Evolutionary conservation across 2,329 filamentous ascomycete species (phyloP), one percentile per base, ranked within the genome.

Genomic region (Aspergillus sp.): DNA sequence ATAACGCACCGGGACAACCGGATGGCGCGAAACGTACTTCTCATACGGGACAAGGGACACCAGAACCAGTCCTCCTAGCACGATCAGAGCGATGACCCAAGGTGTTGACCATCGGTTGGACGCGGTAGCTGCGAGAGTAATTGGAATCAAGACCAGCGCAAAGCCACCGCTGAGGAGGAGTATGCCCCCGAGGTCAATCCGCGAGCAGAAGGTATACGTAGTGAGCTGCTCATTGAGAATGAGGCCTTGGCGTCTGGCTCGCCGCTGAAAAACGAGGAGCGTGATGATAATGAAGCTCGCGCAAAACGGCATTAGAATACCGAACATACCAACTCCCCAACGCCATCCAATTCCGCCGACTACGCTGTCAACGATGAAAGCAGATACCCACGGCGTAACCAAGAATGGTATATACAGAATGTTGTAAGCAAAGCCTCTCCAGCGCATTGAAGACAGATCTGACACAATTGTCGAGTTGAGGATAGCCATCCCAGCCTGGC

Each of bases 1-100:
- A 62, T 81, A 82, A 18, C 68, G 71, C 3, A 75, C 66, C 0
- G 80, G 80, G 11, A 82, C 67, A 18, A 81, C 69, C 0, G 81
- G 80, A 55, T 81, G 68, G 17, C 66, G 70, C 4, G 80, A 78
- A 5, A 78, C 32, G 26, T 69, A 70, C 22, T 72, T 68, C 66
- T 84, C 82, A 62, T 83, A 84, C 4, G 76, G 71, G 7, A 78
- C 74, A n/a, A 81, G 76, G 0, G 61, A 66, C 7, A 76, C 63
- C 6, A 85, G 72, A 17, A 77, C 64, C 1, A 76, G 51, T 0
- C 61, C 70, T 3, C 81, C 81, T 0, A 81, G 42, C 1, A 71
- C 74, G 47, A 83, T 78, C 15, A 82, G 64, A 18, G 69, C 74
- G 49, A 74, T 72, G 9, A 83, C 66, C 69, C 75, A 83, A 0